Percentiles rank a stretch among this genome's conserved stretches.
phyloP scores from a whole-genome alignment of 1,284 basidiomycete species.

The Malassezia restricta region DNA sequence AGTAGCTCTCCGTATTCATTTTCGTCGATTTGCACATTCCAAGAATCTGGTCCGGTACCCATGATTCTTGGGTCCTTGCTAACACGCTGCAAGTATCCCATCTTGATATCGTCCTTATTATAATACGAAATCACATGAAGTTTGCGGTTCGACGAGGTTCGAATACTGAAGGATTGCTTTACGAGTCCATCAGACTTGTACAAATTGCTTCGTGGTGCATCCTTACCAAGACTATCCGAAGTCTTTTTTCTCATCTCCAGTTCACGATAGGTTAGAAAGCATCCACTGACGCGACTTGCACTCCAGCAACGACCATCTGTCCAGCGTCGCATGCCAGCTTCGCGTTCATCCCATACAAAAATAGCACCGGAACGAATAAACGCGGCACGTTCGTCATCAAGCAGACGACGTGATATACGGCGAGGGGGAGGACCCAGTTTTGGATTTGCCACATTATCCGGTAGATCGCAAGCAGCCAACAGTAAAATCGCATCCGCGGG shows the following conservation, averaged over 20 bases:
- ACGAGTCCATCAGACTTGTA: slow-evolving; percentile 45
- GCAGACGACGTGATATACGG: slow-evolving; percentile 32
- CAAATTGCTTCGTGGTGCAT: slow-evolving; percentile 31
- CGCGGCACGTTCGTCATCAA: slow-evolving; percentile 38
- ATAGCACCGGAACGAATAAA: slow-evolving; percentile 37
- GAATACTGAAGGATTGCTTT: slow-evolving; percentile 45
- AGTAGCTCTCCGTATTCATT: slow-evolving; percentile 16
- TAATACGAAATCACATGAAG: slow-evolving; percentile 45
- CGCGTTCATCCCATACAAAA: slow-evolving; percentile 45
- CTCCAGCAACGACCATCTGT: slow-evolving; percentile 51
- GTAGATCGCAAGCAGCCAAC: slow-evolving; percentile 39
- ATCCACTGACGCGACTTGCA: slow-evolving; percentile 49
- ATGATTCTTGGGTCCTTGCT: slow-evolving; percentile 41
- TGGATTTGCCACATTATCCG: slow-evolving; percentile 11
- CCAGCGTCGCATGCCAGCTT: slow-evolving; percentile 49
- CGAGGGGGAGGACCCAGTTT: slow-evolving; percentile 24
- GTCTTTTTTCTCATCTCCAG: slow-evolving; percentile 41
- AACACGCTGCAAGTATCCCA: slow-evolving; percentile 31
- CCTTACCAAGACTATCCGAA: slow-evolving; percentile 21
- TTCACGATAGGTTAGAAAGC: slow-evolving; percentile 49
- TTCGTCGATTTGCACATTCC: slow-evolving; percentile 22
- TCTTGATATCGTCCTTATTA: slow-evolving; percentile 38
- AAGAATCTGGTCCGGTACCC: slow-evolving; percentile 15
- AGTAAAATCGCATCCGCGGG: slow-evolving; percentile 41
- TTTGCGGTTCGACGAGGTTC: slow-evolving; percentile 41